Evolutionary conservation across 2,329 filamentous ascomycete species (phyloP), one percentile per base, ranked within the genome.

Genomic region (Didymella lethalis): DNA sequence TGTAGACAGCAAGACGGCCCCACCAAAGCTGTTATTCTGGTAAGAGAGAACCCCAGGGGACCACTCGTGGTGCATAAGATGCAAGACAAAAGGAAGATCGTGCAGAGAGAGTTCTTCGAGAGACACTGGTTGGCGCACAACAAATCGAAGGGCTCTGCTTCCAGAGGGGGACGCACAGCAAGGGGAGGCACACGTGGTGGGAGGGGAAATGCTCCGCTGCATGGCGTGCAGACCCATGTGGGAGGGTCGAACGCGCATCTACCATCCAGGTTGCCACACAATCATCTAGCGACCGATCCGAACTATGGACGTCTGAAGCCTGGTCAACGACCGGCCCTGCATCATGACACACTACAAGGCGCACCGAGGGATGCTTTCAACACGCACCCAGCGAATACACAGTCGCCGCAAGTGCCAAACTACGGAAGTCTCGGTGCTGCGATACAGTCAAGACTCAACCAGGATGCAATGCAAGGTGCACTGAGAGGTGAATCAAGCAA

Each of bases 31-130:
- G 59, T 59, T 0, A 61, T 71, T 0, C 32, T 71, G 41, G 61
- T 69, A 2, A 44, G 68, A 2, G 66, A 70, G 29, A 58, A 56
- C 1, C 65, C 65, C 14, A 32, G 48, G 1, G 68, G 67, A 2
- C 66, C 67, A 11, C 43, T 67, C 4, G 41, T 48, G 1, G n/a
- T 71, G 16, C 50, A 66, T 5, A 53, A 62, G 4, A 67, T 70
- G 66, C 51, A 65, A 34, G 54, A 57, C 4, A 58, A 53, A 41
- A 50, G 54, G 10, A 43, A 45, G 23, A 54, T 58, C 4, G 56
- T 71, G 18, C 59, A 55, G 11, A 58, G 62, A 4, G 60, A 65
- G 11, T 61, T 60, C 7, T 59, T 65, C 3, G 46, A 56, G 31
- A 61, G 26, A 16, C 59, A 65, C 46, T 71, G 68, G 68, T 57